These are phyloP conservation scores for Cladosporium oxysporum DNA, from an alignment of 2,329 filamentous ascomycete species.

Conservation along the genomic window DNA sequence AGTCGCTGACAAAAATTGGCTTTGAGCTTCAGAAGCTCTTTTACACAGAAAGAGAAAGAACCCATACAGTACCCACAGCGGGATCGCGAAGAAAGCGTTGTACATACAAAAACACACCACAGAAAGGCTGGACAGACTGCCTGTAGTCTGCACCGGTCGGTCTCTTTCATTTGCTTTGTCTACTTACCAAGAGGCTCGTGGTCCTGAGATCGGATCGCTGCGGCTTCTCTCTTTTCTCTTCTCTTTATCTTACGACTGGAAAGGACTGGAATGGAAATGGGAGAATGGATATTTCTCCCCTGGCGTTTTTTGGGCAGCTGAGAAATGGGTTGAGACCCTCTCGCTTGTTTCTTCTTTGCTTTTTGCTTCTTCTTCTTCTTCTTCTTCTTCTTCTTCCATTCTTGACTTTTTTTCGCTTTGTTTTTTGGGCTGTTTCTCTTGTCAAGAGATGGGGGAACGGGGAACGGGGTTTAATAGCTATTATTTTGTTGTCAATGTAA, in stretches of 20 bases:
- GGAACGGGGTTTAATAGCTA: not conserved
- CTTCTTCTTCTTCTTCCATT: not conserved
- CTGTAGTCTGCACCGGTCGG: not conserved
- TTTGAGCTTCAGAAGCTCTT: constrained; percentile 1
- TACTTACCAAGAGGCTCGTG: not conserved
- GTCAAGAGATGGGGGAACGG: not conserved
- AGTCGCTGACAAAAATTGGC: constrained; percentile 9
- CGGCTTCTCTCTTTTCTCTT: not conserved
- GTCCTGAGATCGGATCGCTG: not conserved
- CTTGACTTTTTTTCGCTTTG: not conserved
- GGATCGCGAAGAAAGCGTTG: constrained; percentile 17
- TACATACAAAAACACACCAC: constrained; percentile 1
- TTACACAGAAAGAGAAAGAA: constrained; percentile 2
- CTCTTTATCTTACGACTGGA: not conserved
- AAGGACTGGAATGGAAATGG: not conserved
- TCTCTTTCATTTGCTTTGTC: constrained; percentile 1
- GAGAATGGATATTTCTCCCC: not conserved
- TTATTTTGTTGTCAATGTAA: constrained; percentile 14
- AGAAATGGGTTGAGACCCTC: not conserved
- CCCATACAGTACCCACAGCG: constrained; percentile 17
- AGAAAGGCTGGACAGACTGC: not conserved
- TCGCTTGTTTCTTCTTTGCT: not conserved
- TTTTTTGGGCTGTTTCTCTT: not conserved
- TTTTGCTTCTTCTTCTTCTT: not conserved
- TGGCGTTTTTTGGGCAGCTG: not conserved